Conservation (phyloP, 2,329 filamentous ascomycete species). For the Neofusicoccum sp. region DNA sequence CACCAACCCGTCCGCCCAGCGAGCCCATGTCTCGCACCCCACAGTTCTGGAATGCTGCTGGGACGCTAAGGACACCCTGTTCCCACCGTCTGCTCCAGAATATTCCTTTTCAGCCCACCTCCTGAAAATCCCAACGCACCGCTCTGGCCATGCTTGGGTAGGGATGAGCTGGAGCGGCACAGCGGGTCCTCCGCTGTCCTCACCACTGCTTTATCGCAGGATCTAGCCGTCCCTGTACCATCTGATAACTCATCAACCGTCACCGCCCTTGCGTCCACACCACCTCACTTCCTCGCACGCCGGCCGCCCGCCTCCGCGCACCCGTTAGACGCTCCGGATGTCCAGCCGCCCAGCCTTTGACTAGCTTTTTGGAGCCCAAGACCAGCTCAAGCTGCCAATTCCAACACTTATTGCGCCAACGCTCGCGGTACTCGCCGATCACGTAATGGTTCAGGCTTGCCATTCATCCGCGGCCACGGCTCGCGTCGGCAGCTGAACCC, state of each 20-base stretch:
- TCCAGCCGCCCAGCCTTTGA: neutral
- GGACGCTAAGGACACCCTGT: neutral
- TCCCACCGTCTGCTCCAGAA: constrained; percentile 11
- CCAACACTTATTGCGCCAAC: neutral
- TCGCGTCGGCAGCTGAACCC: neutral
- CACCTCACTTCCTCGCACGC: neutral
- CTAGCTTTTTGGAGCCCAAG: neutral
- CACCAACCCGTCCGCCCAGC: neutral
- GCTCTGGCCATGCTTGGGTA: constrained; percentile 4
- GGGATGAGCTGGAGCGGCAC: neutral
- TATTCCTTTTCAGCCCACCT: neutral
- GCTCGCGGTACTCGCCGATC: neutral
- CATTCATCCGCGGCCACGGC: neutral
- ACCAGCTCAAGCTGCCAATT: neutral
- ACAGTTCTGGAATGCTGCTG: neutral
- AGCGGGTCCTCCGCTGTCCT: neutral
- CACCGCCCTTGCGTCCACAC: neutral
- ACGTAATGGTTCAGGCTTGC: constrained; percentile 1
- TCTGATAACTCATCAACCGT: constrained; percentile 15
- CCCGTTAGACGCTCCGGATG: neutral
- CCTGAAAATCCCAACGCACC: constrained; percentile 11
- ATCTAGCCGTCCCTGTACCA: constrained; percentile 15
- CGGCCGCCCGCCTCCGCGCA: neutral
- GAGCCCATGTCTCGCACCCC: constrained; percentile 6
- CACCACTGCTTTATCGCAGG: constrained; percentile 15